A percentile compares a stretch with the other conserved stretches of the same genome.
phyloP scores from a whole-genome alignment of 352 stramenopile species.

The Pythium utonaiense region DNA sequence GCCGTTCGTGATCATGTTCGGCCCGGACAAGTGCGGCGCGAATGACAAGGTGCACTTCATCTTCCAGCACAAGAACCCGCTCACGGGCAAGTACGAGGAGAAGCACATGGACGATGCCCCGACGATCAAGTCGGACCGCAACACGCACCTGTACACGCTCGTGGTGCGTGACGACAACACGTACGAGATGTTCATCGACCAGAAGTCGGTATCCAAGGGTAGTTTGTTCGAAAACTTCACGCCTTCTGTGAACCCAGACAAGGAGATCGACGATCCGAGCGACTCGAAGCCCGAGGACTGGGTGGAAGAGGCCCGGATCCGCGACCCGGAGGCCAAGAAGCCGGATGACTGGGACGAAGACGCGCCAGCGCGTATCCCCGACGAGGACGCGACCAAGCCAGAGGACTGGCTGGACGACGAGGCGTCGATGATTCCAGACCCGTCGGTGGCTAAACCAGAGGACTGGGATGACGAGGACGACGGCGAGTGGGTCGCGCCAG shows the following conservation, averaged over 20 bases:
- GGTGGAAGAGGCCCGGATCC: constrained; percentile 88
- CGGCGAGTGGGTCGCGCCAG: constrained; percentile 86
- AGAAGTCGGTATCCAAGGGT: constrained; percentile 75
- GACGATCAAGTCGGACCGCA: constrained; percentile 74
- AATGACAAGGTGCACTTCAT: constrained; percentile 96
- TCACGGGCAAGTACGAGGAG: constrained; percentile 90
- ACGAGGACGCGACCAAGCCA: constrained; percentile 86
- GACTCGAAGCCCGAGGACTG: constrained; percentile 92
- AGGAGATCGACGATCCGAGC: constrained; percentile 90
- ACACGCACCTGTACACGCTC: constrained; percentile 92
- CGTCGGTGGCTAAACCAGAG: constrained; percentile 74
- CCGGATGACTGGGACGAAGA: constrained; percentile 94
- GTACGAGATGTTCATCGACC: constrained; percentile 92
- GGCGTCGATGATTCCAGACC: constrained; percentile 72
- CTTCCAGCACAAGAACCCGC: constrained; percentile 92
- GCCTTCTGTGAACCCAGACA: constrained; percentile 81
- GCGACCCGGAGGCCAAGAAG: constrained; percentile 84
- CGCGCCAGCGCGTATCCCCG: constrained; percentile 77
- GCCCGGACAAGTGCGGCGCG: constrained; percentile 91
- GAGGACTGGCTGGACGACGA: constrained; percentile 90
- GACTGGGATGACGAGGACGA: constrained; percentile 95
- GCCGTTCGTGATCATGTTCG: constrained; percentile 96
- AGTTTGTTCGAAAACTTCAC: constrained; percentile 82
- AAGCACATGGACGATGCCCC: constrained; percentile 89
- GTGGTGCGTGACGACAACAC: constrained; percentile 88